These are phyloP conservation scores for Pseudogymnoascus sp. DNA, from an alignment of 2,329 filamentous ascomycete species.

Conservation along the genomic window DNA sequence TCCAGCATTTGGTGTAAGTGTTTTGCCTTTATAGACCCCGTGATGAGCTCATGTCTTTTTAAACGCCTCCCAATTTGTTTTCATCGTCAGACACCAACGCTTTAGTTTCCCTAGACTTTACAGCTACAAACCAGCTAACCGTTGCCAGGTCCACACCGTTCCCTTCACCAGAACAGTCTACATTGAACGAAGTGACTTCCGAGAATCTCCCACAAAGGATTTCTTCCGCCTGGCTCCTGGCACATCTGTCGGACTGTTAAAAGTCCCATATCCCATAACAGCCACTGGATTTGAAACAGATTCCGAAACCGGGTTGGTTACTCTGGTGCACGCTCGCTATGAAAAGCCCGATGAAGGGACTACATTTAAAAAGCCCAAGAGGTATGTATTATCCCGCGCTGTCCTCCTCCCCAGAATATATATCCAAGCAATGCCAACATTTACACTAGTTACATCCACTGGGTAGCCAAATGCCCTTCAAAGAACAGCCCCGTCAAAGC, in stretches of 20 bases:
- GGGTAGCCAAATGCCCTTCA: conserved; percentile 66
- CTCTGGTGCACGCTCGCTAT: conserved; percentile 57
- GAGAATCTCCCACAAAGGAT: conserved; percentile 61
- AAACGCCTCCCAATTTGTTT: neutral
- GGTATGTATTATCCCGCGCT: neutral
- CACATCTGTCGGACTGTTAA: conserved; percentile 65
- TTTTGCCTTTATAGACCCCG: neutral
- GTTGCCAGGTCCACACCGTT: conserved; percentile 42
- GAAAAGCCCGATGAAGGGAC: conserved; percentile 45
- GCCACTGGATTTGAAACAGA: conserved; percentile 63
- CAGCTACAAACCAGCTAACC: conserved; percentile 35
- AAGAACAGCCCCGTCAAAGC: conserved; percentile 50
- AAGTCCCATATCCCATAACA: conserved; percentile 61
- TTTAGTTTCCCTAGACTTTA: conserved; percentile 59
- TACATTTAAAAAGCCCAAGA: neutral
- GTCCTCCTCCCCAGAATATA: neutral
- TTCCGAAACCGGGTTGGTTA: conserved; percentile 52
- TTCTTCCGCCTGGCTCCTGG: conserved; percentile 73
- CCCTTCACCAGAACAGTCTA: conserved; percentile 70
- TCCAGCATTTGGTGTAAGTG: neutral
- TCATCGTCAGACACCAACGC: conserved; percentile 48
- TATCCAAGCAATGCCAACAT: conserved; percentile 54
- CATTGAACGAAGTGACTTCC: conserved; percentile 75
- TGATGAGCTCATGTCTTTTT: neutral
- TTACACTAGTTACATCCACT: conserved; percentile 81